Conservation (phyloP, 2,329 filamentous ascomycete genomes). For the Mycogone perniciosa region DNA sequence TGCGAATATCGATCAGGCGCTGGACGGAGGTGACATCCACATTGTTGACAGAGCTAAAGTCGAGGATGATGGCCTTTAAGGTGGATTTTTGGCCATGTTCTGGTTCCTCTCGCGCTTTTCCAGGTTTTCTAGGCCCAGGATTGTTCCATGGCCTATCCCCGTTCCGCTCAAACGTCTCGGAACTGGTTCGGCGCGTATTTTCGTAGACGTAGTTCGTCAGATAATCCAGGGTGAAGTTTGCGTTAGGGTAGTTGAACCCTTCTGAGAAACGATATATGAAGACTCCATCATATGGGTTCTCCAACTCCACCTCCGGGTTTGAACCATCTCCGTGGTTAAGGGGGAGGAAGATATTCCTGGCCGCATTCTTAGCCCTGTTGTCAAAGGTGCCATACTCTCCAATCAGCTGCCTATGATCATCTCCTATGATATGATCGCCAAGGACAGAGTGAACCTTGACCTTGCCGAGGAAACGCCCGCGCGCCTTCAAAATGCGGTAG, state of each 20-base stretch:
- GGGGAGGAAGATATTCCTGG: slow-evolving; percentile 79
- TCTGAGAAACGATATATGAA: slow-evolving; percentile 96
- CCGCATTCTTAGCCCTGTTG: slow-evolving; percentile 39
- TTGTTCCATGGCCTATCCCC: slow-evolving; percentile 95
- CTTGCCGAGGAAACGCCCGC: slow-evolving; percentile 72
- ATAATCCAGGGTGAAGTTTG: slow-evolving; percentile 79
- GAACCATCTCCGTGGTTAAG: slow-evolving; percentile 83
- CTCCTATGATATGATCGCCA: slow-evolving; percentile 64
- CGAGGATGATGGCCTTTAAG: slow-evolving; percentile 84
- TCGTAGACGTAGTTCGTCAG: slow-evolving; percentile 62
- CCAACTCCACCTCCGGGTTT: slow-evolving; percentile 75
- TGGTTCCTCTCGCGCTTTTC: slow-evolving; percentile 32
- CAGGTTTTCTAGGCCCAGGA: slow-evolving; percentile 57
- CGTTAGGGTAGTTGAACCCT: slow-evolving; percentile 94
- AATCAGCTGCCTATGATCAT: slow-evolving; percentile 42
- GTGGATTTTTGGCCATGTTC: slow-evolving; percentile 49
- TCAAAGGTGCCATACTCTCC: slow-evolving; percentile 54
- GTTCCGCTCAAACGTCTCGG: slow-evolving; percentile 54
- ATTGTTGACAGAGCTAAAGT: slow-evolving; percentile 90
- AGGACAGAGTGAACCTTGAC: slow-evolving; percentile 68
- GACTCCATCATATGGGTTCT: slow-evolving; percentile 80
- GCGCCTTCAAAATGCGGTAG: slow-evolving; percentile 76
- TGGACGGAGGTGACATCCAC: slow-evolving; percentile 91
- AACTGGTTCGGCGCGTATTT: slow-evolving; percentile 70
- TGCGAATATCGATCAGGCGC: slow-evolving; percentile 86